phyloP scores from a whole-genome alignment of 305 asterid genomes.

The Fraxinus velutina region DNA sequence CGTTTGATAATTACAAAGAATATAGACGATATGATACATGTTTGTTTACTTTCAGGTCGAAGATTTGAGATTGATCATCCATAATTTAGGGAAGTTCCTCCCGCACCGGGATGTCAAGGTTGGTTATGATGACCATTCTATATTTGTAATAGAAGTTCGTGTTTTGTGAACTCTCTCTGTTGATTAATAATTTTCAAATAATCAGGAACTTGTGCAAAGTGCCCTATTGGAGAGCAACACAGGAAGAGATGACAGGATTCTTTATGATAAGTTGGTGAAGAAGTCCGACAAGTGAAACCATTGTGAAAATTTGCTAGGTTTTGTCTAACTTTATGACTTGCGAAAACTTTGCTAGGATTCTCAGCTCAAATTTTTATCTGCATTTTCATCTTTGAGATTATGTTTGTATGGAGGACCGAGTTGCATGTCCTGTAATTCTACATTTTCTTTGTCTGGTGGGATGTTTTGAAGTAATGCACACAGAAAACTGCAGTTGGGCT shows the following conservation, averaged over 20 bases:
- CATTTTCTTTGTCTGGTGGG: not conserved
- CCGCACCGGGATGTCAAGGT: conserved; percentile 92
- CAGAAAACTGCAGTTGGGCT: not conserved
- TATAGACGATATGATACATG: conserved; percentile 2
- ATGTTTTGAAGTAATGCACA: not conserved
- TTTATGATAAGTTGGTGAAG: conserved; percentile 74
- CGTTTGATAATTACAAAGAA: not conserved
- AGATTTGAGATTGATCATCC: conserved; percentile 80
- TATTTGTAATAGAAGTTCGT: not conserved
- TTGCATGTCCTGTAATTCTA: not conserved
- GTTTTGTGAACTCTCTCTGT: not conserved
- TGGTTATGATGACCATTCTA: conserved; percentile 16
- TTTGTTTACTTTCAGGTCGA: conserved; percentile 59
- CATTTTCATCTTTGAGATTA: not conserved
- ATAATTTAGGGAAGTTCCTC: conserved; percentile 76
- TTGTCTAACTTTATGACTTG: not conserved
- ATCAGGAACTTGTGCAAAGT: conserved; percentile 81
- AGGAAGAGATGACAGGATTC: conserved; percentile 75
- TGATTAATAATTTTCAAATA: conserved; percentile 11
- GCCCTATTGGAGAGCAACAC: conserved; percentile 85
- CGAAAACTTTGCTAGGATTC: not conserved
- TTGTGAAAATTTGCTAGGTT: not conserved
- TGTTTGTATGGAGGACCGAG: not conserved
- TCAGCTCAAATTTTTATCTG: not conserved
- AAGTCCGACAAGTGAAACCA: conserved; percentile 26